Conservation (phyloP, 345 rosid species). For the Ceriops zippeliana region DNA sequence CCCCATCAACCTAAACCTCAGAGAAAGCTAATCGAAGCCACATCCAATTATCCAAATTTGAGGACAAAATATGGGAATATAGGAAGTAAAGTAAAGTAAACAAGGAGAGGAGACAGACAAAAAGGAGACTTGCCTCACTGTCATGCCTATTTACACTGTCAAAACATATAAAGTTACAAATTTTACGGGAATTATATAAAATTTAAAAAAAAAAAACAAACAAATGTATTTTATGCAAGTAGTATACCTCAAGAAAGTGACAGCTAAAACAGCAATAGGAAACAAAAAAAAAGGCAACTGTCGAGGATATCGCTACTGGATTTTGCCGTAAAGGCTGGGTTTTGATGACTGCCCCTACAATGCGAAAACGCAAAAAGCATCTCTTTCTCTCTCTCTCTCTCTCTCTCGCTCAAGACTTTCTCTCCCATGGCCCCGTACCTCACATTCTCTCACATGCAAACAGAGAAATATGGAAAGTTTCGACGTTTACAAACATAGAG, state of each 20-base stretch:
- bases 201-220: neutral
- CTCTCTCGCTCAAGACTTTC: conserved; percentile 10
- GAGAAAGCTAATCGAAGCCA: conserved; percentile 7
- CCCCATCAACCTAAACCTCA: neutral
- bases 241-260: conserved; percentile 33
- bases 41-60: conserved; percentile 17
- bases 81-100: conserved; percentile 26
- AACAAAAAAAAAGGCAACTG: neutral
- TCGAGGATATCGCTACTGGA: conserved; percentile 30
- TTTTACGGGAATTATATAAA: neutral
- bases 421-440: neutral
- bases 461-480: neutral
- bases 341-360: conserved; percentile 28
- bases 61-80: conserved; percentile 40
- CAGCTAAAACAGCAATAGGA: conserved; percentile 18
- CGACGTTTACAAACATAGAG: neutral
- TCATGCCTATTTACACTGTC: conserved; percentile 23
- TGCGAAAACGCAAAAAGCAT: conserved; percentile 20
- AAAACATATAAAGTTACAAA: neutral
- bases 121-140: conserved; percentile 42
- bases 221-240: neutral
- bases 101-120: conserved; percentile 30
- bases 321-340: conserved; percentile 39
- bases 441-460: conserved; percentile 21
- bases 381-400: conserved; percentile 15